Evolutionary conservation across 2,329 filamentous ascomycete genomes (phyloP).

Genomic region (Aureobasidium pullulans): DNA sequence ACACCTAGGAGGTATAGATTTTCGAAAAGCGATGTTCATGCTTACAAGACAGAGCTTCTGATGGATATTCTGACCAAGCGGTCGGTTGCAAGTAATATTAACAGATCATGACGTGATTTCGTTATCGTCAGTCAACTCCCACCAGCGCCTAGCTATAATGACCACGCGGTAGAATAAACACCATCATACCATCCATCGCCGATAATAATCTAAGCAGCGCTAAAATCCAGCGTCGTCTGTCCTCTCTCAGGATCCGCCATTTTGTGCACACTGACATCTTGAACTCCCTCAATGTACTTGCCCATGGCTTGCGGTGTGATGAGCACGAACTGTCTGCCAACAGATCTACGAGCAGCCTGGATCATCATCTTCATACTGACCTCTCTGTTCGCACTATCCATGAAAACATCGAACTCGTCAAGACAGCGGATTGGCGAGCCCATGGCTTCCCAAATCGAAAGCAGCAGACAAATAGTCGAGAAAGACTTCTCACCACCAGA

Average conservation of each 20-base stretch:
- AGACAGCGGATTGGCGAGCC: slow-evolving; percentile 89
- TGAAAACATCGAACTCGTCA: slow-evolving; percentile 98
- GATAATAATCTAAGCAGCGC: neutral
- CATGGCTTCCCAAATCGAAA: slow-evolving; percentile 97
- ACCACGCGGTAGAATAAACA: neutral
- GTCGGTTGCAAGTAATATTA: too few species aligned
- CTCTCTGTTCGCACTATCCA: slow-evolving; percentile 93
- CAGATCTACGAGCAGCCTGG: slow-evolving; percentile 70
- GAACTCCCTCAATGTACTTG: slow-evolving; percentile 45
- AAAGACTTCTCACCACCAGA: slow-evolving; percentile 98
- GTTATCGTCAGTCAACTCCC: neutral
- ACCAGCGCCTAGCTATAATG: slow-evolving; percentile 3
- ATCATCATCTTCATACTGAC: slow-evolving; percentile 94
- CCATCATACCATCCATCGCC: neutral
- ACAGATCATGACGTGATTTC: neutral
- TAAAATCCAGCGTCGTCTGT: slow-evolving; percentile 34
- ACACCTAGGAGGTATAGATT: too few species aligned
- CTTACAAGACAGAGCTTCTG: too few species aligned
- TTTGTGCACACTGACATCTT: slow-evolving; percentile 73
- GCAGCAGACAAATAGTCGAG: slow-evolving; percentile 85
- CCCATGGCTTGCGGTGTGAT: slow-evolving; percentile 86
- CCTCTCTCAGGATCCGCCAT: slow-evolving; percentile 47
- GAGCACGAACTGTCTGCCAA: slow-evolving; percentile 90
- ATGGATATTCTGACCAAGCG: too few species aligned
- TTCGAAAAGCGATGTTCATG: too few species aligned